Percentiles rank a stretch among this genome's conserved stretches.
Conservation (phyloP, 371 early-diverging fungal genomes). For the Zychaea mexicana region DNA sequence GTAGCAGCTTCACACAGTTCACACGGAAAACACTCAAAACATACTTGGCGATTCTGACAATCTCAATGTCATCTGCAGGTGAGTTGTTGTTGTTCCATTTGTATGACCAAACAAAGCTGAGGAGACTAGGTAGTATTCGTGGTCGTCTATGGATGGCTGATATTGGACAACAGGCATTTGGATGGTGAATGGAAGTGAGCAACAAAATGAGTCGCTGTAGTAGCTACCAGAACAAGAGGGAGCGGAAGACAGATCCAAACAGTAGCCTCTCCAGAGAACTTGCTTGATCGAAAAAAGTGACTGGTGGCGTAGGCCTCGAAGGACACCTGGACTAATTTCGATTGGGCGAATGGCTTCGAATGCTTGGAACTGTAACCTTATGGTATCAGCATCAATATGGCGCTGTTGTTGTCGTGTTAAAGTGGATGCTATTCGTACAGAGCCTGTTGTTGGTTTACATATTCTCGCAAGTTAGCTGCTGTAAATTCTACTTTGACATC, state of each 20-base stretch:
- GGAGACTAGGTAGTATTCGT: conserved; percentile 26
- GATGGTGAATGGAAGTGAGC: conserved; percentile 35
- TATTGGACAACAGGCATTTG: conserved; percentile 45
- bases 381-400: not conserved
- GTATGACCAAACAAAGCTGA: conserved; percentile 10
- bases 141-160: conserved; percentile 34
- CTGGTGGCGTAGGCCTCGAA: not conserved
- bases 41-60: no score
- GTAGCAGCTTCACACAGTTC: no score
- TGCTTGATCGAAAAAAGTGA: conserved; percentile 38
- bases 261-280: conserved; percentile 33
- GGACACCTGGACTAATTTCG: conserved; percentile 3
- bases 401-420: not conserved
- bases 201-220: no score
- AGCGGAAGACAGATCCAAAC: conserved; percentile 13
- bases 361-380: not conserved
- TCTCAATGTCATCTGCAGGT: no score
- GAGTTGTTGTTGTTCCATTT: no score
- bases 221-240: no score
- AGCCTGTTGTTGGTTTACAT: not conserved
- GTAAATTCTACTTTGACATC: no score
- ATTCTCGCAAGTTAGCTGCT: no score
- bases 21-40: no score
- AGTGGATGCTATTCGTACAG: not conserved
- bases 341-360: not conserved